A percentile compares a stretch with the other conserved stretches of the same genome.
Conservation (phyloP, 179 eudicot genomes). For the Beta lomatogona region DNA sequence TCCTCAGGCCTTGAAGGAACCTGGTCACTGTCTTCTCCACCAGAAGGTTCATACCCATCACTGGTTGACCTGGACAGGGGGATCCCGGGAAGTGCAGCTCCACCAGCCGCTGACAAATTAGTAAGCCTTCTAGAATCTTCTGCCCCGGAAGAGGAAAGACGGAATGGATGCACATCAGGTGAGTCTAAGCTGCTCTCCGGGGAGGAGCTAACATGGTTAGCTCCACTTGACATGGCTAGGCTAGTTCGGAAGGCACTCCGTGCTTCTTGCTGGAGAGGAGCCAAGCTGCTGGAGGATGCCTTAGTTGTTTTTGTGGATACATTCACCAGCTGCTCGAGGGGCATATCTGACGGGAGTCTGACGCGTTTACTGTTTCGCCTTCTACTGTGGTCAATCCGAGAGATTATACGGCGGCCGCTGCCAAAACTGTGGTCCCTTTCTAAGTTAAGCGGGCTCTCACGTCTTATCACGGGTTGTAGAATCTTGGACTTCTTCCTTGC, state of each 20-base stretch:
- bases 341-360: conserved; percentile 54
- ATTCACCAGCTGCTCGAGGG: conserved; percentile 45
- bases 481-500: conserved; percentile 95
- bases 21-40: conserved; percentile 98
- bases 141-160: conserved; percentile 61
- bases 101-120: conserved; percentile 39
- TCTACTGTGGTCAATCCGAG: conserved; percentile 51
- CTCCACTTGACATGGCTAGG: conserved; percentile 48
- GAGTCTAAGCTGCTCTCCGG: conserved; percentile 98
- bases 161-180: conserved; percentile 74
- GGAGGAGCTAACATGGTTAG: conserved; percentile 61
- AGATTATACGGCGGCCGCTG: conserved; percentile 48
- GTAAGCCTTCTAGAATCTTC: conserved; percentile 65
- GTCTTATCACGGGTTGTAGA: conserved; percentile 64
- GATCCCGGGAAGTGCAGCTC: conserved; percentile 38
- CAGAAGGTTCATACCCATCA: conserved; percentile 98
- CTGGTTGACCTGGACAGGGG: conserved; percentile 83
- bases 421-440: conserved; percentile 64
- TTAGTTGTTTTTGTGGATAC: conserved; percentile 36
- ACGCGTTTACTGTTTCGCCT: conserved; percentile 68
- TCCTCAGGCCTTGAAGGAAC: conserved; percentile 59
- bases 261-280: conserved; percentile 78
- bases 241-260: conserved; percentile 62
- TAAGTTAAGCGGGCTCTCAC: conserved; percentile 37
- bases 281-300: conserved; percentile 47